These are phyloP conservation scores for Papiliotrema terrestris DNA, from an alignment of 1,284 basidiomycete species.

Conservation along the genomic window DNA sequence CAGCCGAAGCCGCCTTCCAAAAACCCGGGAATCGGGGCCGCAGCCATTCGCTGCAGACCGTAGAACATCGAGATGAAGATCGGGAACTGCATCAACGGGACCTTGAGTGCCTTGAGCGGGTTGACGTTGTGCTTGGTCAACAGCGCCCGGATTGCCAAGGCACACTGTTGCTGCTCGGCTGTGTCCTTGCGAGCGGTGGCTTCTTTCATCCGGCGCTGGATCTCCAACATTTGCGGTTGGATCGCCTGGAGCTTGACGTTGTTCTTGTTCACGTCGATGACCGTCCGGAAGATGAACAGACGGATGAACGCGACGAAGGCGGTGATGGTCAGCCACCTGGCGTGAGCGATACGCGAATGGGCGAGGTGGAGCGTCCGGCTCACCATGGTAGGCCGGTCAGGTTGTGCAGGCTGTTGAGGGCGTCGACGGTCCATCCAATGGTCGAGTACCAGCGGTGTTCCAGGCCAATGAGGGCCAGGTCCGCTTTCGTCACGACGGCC, in stretches of 20 bases:
- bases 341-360: not conserved
- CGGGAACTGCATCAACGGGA: conserved; percentile 70
- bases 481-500: conserved; percentile 63
- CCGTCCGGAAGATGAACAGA: conserved; percentile 64
- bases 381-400: conserved; percentile 72
- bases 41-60: conserved; percentile 69
- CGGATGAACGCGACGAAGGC: conserved; percentile 68
- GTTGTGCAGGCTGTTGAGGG: conserved; percentile 70
- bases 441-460: conserved; percentile 56
- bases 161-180: conserved; percentile 57
- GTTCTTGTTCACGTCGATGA: conserved; percentile 63
- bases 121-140: conserved; percentile 69
- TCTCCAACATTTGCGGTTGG: conserved; percentile 58
- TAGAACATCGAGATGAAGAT: conserved; percentile 84
- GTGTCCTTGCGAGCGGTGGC: conserved; percentile 55
- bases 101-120: conserved; percentile 58
- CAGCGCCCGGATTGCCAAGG: conserved; percentile 60
- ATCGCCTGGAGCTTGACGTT: conserved; percentile 66
- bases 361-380: conserved; percentile 2
- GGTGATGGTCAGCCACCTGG: conserved; percentile 70
- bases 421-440: conserved; percentile 61
- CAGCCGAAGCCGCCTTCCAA: conserved; percentile 71
- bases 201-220: conserved; percentile 57
- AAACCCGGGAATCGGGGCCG: conserved; percentile 67
- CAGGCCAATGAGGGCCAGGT: conserved; percentile 72